Evolutionary conservation across 2,329 filamentous ascomycete species (phyloP), one percentile per base, ranked within the genome.

Genomic region (Mycogone perniciosa): DNA sequence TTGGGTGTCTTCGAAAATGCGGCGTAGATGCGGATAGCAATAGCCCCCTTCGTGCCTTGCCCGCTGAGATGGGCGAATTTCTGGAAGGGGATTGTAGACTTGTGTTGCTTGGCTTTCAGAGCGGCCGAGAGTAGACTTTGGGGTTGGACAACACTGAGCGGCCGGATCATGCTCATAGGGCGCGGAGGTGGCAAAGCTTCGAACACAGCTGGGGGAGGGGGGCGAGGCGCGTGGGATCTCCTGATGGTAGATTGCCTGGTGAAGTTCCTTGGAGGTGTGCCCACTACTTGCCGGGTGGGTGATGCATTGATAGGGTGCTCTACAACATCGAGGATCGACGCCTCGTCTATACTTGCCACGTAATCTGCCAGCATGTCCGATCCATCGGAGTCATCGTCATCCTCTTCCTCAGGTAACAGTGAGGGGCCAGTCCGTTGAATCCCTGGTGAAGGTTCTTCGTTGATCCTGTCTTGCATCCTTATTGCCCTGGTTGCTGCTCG

Each of bases 21-120:
- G 6, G 81, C 84, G 64, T 89, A 92, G 38, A 95, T 87, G 50
- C 86, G 86, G 55, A 93, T 78, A 58, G 81, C 82, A 20, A 93
- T 75, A 3, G 88, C 88, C 45, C 85, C 87, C 6, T 85, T 79
- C 54, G 91, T 88, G 13, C 86, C 88, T 63, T 90, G 85, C 1
- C 88, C 89, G 51, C 85, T 89, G 35, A 89, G 76, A 11, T 84
- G 80, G 1, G 86, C 87, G 67, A 89, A 93, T 27, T 80, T 79
- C 60, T 91, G 86, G 57, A 92, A 85, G 0, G 88, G 87, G 61
- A 86, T 82, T 5, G 79, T 79, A 1, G 83, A 77, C 57, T 85
- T 82, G 13, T 82, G 79, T 58, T 85, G 79, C 64, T 86, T 88
- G 31, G 84, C 85, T 59, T 86, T 86, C 27, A 92, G 73, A 5